Base-by-base conservation (phyloP, 495 filamentous ascomycete genomes). In the Neurospora sp. region DNA sequence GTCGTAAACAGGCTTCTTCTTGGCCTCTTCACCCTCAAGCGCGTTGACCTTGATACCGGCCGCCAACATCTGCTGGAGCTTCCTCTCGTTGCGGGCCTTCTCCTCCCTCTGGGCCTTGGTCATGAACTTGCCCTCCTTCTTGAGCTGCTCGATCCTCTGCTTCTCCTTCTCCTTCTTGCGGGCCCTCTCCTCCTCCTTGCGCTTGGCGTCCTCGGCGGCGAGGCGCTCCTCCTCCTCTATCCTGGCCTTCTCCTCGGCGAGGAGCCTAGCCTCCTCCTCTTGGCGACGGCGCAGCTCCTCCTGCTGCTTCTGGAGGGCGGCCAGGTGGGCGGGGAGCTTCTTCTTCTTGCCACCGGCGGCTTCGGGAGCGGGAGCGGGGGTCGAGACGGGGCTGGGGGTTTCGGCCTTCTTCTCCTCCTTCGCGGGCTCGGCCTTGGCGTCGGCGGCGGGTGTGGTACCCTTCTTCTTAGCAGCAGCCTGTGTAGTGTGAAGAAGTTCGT, bases 131-230 rank as follows among this genome's bases (percentile, higher is more conserved):
- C 96, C 96, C 82, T 97, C 94, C 79, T 89, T 94, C 85, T 96
- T 96, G 18, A 97, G 88, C 82, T 97, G 92, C 77, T 99, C 96
- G 74, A 97, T 94, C 85, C 88, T 95, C 82, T 97, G 92, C 82
- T 92, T 96, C 80, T 99, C 96, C 82, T 92, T 97, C 80, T 97
- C 93, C 85, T 97, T 98, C 87, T 92, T 97, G 69, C 87, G 83
- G 14, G 90, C 89, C 76, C 90, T 76, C 83, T 89, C 75, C 72
- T 81, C 80, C 73, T 84, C 84, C 71, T 73, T 83, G 31, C 82
- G 80, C 78, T 85, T 85, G 6, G 6, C 35, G 20, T 0, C 74
- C 85, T 97, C 94, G 12, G 87, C 92, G 37, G 89, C 91, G 27
- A 72, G 75, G 31, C 86, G 84, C 78, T 90, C 88, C 78, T 90